Base-by-base conservation (phyloP, 2,329 filamentous ascomycete species). In the Leptodontidium sp. region DNA sequence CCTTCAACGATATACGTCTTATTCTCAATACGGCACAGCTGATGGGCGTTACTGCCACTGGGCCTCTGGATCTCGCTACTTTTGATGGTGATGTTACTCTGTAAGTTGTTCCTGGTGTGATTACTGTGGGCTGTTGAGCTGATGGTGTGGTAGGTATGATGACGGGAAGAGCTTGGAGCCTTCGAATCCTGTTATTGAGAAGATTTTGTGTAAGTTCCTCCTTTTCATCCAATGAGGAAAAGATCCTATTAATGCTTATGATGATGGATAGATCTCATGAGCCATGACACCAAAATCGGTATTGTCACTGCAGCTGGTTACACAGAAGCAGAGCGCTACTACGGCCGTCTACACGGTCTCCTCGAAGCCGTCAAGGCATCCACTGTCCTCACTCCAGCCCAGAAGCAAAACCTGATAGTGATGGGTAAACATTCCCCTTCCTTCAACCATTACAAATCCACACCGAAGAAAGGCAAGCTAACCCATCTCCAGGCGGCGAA, bases 71-170 rank as follows among this genome's bases (percentile, higher is more conserved):
- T 74, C 86, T 99, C 4, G 91, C 97, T 65, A 99, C 96, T 0
- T 99, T 99, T 78, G 96, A 99, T 80, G 96, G 96, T 80, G 96
- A 99, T 81, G 94, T 99, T 62, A 99, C 96, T 0, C 86, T 99
- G 26, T 99, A 65, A 67, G 66, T 65, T 45, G 15, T 21, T 40
- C 38, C 8, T 17, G 14, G 1, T 29, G 15, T 26, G 97, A 78
- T 90, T 92, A 61, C 90, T 97, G 93, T n/a, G 86, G 92, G 74
- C 91, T 87, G 71, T 15, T 4, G 15, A 7, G 11, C 0, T 85
- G 17, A 70, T 61, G 17, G 32, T 15, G 29, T 32, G 49, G 4
- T 65, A 78, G 77, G 26, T 78, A 99, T 79, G 92, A 94, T 67
- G 92, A 99, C 77, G 96, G 96, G 14, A 86, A 93, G 75, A 93